Percentiles rank a stretch among this genome's conserved stretches.
phyloP scores from a whole-genome alignment of 257 asterid species.

The Paraleonurus japonicus region DNA sequence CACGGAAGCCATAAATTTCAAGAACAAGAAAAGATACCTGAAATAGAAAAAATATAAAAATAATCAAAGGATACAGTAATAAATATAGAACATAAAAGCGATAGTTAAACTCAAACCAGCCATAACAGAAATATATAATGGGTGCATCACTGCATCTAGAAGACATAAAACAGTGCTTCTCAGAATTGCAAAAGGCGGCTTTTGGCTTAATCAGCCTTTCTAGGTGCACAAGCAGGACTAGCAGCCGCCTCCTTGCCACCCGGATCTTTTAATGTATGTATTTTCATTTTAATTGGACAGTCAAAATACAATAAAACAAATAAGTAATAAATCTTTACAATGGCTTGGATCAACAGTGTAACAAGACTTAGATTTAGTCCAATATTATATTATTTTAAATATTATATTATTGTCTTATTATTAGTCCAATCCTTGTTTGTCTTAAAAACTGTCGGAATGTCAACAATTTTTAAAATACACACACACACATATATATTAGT shows the following conservation, averaged over 20 bases:
- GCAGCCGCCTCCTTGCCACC: not conserved
- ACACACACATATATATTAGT: not conserved
- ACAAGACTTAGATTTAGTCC: not conserved
- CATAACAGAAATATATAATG: not conserved
- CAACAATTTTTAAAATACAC: not conserved
- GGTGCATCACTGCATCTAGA: not conserved
- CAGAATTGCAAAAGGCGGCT: not conserved
- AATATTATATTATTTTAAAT: not conserved
- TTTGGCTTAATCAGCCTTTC: not conserved
- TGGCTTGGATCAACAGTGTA: not conserved
- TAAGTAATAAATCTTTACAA: not conserved
- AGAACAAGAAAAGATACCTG: conserved; percentile 70
- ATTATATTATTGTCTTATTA: no score
- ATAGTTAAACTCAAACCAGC: not conserved
- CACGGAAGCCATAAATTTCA: conserved; percentile 74
- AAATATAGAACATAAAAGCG: not conserved
- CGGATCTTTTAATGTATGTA: not conserved
- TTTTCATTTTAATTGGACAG: not conserved
- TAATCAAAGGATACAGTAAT: not conserved
- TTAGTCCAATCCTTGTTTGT: not conserved
- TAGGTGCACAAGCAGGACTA: not conserved
- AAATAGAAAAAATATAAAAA: not conserved
- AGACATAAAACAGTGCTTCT: not conserved
- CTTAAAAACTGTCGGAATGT: not conserved
- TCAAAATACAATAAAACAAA: not conserved